A percentile compares a stretch with the other conserved stretches of the same genome.
Evolutionary conservation across 2,329 filamentous ascomycete species (phyloP).

Genomic region (Fusarium poae): DNA sequence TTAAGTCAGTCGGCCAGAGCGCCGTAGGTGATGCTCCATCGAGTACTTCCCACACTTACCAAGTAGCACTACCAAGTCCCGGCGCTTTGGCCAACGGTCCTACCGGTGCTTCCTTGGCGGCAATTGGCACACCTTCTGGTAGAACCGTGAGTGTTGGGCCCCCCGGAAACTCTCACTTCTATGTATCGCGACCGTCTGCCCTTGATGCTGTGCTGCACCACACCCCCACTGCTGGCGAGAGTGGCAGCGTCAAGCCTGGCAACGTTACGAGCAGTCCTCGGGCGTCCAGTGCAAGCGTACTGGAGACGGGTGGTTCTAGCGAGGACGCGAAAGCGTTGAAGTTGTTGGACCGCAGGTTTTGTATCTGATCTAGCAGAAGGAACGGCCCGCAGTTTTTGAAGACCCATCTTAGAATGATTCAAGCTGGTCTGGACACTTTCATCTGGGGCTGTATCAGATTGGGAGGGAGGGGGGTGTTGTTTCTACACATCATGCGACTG

Average conservation of each 20-base stretch:
- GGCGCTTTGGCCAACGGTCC: conserved; percentile 51
- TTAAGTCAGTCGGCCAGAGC: conserved; percentile 60
- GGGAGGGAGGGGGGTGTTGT: conserved; percentile 12
- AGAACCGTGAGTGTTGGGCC: conserved; percentile 63
- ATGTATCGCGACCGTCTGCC: conserved; percentile 46
- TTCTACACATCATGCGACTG: conserved; percentile 7
- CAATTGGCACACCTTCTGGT: conserved; percentile 59
- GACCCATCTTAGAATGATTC: background rate
- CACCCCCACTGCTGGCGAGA: too few species aligned
- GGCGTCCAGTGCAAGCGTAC: conserved; percentile 41
- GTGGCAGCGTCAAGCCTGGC: background rate
- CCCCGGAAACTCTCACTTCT: conserved; percentile 57
- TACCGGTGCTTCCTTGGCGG: conserved; percentile 43
- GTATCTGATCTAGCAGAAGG: conserved; percentile 44
- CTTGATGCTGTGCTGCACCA: too few species aligned
- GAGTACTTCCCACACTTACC: conserved; percentile 55
- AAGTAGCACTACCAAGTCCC: conserved; percentile 61
- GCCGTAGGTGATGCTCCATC: conserved; percentile 50
- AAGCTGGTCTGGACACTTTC: background rate
- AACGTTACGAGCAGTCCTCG: conserved; percentile 59
- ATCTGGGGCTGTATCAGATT: conserved; percentile 2
- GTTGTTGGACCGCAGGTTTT: conserved; percentile 73
- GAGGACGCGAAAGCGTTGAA: conserved; percentile 76
- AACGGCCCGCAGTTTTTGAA: background rate
- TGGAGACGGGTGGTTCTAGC: conserved; percentile 60